Evolutionary conservation across 441 rosid species (phyloP).

Genomic region (Erodium chrysanthum): DNA sequence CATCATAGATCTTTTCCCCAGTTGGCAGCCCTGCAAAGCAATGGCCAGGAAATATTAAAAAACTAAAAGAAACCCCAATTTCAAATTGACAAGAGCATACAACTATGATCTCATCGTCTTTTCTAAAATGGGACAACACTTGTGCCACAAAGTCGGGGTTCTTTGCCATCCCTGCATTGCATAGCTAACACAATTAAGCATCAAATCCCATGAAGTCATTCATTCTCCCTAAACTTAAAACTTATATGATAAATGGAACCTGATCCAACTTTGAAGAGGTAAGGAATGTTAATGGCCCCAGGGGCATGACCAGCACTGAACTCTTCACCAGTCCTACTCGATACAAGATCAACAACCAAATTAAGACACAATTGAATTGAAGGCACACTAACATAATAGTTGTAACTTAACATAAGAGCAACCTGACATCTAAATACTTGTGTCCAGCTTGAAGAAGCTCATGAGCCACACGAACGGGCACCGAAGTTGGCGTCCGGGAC

Average conservation of each 20-base stretch:
- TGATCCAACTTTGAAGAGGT: conserved; percentile 74
- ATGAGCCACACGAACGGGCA: conserved; percentile 75
- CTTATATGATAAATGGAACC: conserved; percentile 30
- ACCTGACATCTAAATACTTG: conserved; percentile 76
- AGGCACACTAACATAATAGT: too few relatives aligned
- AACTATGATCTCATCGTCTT: conserved; percentile 69
- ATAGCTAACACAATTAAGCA: neutral
- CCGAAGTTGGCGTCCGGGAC: conserved; percentile 45
- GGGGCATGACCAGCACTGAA: conserved; percentile 67
- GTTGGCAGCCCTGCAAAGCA: conserved; percentile 55
- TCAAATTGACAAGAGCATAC: conserved; percentile 28
- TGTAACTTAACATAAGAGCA: too few relatives aligned
- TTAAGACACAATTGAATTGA: neutral
- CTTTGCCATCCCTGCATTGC: conserved; percentile 50
- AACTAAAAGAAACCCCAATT: neutral
- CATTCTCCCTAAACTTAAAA: too few relatives aligned
- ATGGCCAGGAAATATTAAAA: neutral
- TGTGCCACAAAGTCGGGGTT: conserved; percentile 51
- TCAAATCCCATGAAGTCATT: too few relatives aligned
- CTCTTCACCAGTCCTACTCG: conserved; percentile 60
- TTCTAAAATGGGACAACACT: conserved; percentile 47
- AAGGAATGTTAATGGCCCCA: conserved; percentile 74
- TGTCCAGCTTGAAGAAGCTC: conserved; percentile 92
- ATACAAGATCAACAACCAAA: neutral
- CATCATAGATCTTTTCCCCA: conserved; percentile 61